These are phyloP conservation scores for Candolleomyces efflorescens DNA, from an alignment of 768 basidiomycete species.

Conservation along the genomic window DNA sequence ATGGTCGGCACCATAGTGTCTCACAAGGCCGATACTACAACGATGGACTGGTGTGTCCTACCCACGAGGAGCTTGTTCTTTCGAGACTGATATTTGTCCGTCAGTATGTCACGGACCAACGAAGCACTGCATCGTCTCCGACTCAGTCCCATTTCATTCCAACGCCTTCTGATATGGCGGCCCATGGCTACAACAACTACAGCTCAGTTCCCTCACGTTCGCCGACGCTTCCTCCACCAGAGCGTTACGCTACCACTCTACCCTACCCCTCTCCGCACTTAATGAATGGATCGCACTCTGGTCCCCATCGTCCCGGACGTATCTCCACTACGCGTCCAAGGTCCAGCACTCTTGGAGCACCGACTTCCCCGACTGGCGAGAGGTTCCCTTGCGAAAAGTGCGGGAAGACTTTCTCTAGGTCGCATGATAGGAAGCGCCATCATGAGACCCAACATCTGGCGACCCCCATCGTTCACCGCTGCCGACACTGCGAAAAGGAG, in stretches of 20 bases:
- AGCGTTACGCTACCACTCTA: constrained; percentile 17
- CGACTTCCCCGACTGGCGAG: constrained; percentile 47
- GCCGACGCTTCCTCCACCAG: constrained; percentile 19
- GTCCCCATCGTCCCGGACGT: constrained; percentile 30
- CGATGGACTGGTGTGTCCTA: constrained; percentile 17
- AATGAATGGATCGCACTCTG: constrained; percentile 23
- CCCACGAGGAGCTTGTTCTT: constrained; percentile 13
- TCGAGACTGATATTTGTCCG: constrained; percentile 15
- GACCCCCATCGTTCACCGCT: constrained; percentile 61
- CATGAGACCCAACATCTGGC: constrained; percentile 71
- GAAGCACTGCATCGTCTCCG: constrained; percentile 16
- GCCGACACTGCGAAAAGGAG: constrained; percentile 70
- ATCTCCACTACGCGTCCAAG: constrained; percentile 38
- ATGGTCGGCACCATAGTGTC: constrained; percentile 25
- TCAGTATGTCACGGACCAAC: constrained; percentile 17
- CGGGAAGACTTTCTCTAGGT: constrained; percentile 74
- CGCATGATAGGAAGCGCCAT: constrained; percentile 80
- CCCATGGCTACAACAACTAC: constrained; percentile 25
- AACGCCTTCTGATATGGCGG: constrained; percentile 30
- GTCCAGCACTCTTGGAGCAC: constrained; percentile 33
- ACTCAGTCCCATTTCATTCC: constrained; percentile 23
- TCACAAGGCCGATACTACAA: constrained; percentile 22
- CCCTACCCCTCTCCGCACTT: constrained; percentile 24
- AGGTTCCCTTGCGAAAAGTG: constrained; percentile 72
- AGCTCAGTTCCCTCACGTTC: constrained; percentile 18